A percentile compares a stretch with the other conserved stretches of the same genome.
phyloP scores from a whole-genome alignment of 148 eudicot species.

The Diospyros lotus region DNA sequence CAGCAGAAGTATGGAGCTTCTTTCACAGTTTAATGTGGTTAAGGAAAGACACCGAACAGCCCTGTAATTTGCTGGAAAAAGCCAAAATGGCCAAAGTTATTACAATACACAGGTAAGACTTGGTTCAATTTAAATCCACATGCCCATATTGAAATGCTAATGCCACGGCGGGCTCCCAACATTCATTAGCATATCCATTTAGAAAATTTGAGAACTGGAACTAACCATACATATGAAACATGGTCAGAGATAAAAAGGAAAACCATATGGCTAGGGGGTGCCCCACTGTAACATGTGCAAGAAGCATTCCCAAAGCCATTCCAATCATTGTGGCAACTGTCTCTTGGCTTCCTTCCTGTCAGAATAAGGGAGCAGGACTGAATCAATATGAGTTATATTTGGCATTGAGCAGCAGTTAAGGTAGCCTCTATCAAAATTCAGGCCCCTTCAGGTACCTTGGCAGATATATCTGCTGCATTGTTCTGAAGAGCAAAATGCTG shows the following conservation, averaged over 20 bases:
- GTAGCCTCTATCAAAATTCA: conserved; percentile 9
- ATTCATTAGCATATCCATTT: conserved; percentile 1
- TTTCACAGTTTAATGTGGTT: conserved; percentile 71
- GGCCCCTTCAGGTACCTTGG: conserved; percentile 54
- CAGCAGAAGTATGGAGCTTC: conserved; percentile 72
- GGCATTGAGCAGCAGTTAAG: neutral
- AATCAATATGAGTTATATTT: neutral
- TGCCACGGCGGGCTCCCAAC: neutral
- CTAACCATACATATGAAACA: conserved; percentile 97
- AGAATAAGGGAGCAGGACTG: conserved; percentile 15
- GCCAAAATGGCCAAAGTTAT: conserved; percentile 3
- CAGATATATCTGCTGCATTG: conserved; percentile 98
- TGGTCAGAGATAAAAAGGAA: conserved; percentile 76
- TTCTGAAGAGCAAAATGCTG: conserved; percentile 97
- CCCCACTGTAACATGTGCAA: conserved; percentile 77
- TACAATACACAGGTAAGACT: neutral
- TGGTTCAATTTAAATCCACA: neutral
- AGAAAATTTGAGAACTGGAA: conserved; percentile 14
- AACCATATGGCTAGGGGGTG: conserved; percentile 78
- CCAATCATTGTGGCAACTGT: conserved; percentile 96
- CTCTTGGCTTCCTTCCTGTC: conserved; percentile 99
- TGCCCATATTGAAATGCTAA: neutral
- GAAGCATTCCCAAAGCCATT: conserved; percentile 96
- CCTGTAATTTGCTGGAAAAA: conserved; percentile 79
- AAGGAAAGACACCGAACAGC: conserved; percentile 86